phyloP scores from a whole-genome alignment of 2,329 filamentous ascomycete species.

The Tolypocladium ovalisporum region DNA sequence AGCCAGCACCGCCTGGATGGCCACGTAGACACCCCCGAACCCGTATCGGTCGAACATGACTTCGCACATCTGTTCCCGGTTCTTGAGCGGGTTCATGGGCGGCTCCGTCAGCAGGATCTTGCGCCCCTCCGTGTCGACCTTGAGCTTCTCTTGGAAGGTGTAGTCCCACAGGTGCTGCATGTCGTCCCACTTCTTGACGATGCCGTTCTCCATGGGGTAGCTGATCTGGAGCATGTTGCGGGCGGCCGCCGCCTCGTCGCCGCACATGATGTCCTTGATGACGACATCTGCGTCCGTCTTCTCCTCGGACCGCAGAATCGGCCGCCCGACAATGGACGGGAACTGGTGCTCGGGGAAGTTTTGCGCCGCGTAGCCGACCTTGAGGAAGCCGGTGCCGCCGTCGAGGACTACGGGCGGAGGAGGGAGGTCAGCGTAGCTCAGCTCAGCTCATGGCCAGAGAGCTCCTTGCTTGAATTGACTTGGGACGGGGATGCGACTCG shows the following conservation, averaged over 20 bases:
- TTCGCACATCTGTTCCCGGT: conserved; percentile 95
- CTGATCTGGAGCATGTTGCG: conserved; percentile 97
- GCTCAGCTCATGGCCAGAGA: not conserved
- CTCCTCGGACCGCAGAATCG: conserved; percentile 95
- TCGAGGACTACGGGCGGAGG: conserved; percentile 65
- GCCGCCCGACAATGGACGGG: conserved; percentile 94
- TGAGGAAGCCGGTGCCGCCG: conserved; percentile 98
- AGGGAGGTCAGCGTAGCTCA: conserved; percentile 10
- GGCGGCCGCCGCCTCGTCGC: conserved; percentile 91
- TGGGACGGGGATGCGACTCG: not conserved
- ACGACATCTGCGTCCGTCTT: conserved; percentile 49
- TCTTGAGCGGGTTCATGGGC: conserved; percentile 94
- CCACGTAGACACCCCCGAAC: conserved; percentile 95
- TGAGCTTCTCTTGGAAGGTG: conserved; percentile 95
- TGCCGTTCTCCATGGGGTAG: conserved; percentile 99
- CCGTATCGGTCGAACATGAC: conserved; percentile 98
- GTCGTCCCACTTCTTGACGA: conserved; percentile 99
- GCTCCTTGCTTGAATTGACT: not conserved
- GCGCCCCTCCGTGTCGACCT: conserved; percentile 77
- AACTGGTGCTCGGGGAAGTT: conserved; percentile 99
- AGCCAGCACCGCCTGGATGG: conserved; percentile 92
- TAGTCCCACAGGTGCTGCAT: conserved; percentile 99
- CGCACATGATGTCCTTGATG: conserved; percentile 99
- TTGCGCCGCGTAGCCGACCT: conserved; percentile 97
- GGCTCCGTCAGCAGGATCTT: conserved; percentile 98